Conservation (phyloP, 1,284 basidiomycete species). For the Apiotrichum porosum region DNA sequence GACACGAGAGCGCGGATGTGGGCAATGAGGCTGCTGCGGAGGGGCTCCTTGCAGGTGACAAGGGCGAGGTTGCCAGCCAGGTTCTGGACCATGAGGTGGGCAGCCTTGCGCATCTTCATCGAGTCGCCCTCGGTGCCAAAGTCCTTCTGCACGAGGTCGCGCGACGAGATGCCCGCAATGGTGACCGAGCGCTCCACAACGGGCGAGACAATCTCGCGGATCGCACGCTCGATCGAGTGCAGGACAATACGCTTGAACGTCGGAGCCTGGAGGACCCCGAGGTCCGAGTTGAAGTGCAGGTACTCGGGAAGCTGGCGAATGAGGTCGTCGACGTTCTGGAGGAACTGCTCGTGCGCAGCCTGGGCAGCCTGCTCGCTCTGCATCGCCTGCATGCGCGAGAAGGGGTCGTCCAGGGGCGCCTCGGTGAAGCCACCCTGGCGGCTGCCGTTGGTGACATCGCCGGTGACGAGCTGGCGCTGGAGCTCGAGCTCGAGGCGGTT, state of each 20-base stretch:
- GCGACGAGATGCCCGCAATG: slow-evolving; percentile 95
- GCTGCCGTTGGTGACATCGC: slow-evolving; percentile 14
- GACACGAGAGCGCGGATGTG: slow-evolving; percentile 74
- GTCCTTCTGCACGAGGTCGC: slow-evolving; percentile 93
- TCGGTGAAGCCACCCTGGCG: slow-evolving; percentile 32
- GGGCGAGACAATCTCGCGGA: slow-evolving; percentile 95
- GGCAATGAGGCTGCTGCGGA: slow-evolving; percentile 86
- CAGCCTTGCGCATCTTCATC: slow-evolving; percentile 82
- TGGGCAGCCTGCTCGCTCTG: slow-evolving; percentile 45
- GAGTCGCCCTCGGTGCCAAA: slow-evolving; percentile 93
- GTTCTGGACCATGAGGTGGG: slow-evolving; percentile 94
- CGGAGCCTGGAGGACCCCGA: slow-evolving; percentile 61
- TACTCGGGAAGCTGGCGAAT: slow-evolving; percentile 69
- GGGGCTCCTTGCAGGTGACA: slow-evolving; percentile 97
- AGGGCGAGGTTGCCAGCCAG: slow-evolving; percentile 93
- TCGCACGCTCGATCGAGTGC: slow-evolving; percentile 86
- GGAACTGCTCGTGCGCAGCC: slow-evolving; percentile 47
- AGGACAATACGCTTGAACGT: slow-evolving; percentile 88
- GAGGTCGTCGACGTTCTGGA: slow-evolving; percentile 52
- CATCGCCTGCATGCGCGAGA: slow-evolving; percentile 42
- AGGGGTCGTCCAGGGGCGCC: slow-evolving; percentile 29
- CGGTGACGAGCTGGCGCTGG: slow-evolving; percentile 33
- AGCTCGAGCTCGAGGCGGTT: slow-evolving; percentile 41
- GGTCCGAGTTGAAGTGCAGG: slow-evolving; percentile 67
- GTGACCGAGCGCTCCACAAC: slow-evolving; percentile 99